Evolutionary conservation across 257 asterid genomes (phyloP).

Genomic region (Gentiana straminea): DNA sequence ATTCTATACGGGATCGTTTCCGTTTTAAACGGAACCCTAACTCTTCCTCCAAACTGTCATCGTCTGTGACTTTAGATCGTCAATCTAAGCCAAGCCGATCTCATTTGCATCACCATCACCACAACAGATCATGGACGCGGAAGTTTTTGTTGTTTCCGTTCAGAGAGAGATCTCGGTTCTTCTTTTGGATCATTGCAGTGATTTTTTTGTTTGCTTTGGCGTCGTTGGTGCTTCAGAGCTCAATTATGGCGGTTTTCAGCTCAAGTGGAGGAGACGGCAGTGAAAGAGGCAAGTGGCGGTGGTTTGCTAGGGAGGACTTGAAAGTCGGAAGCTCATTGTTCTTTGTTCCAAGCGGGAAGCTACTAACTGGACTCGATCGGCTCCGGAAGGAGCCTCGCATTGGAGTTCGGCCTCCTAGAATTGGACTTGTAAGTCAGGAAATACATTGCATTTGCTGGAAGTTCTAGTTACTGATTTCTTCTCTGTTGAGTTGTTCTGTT

Average conservation of each 20-base stretch:
- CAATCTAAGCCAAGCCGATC: constrained; percentile 39
- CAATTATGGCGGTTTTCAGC: constrained; percentile 56
- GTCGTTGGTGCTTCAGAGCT: constrained; percentile 82
- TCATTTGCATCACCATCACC: constrained; percentile 37
- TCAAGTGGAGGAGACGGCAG: constrained; percentile 40
- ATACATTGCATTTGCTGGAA: no score
- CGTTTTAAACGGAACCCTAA: constrained; percentile 39
- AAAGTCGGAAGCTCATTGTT: constrained; percentile 69
- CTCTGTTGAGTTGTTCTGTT: no score
- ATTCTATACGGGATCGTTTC: constrained; percentile 86
- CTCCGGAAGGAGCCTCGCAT: constrained; percentile 59
- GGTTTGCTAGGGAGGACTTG: constrained; percentile 63
- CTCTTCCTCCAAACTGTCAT: constrained; percentile 6
- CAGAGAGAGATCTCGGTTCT: constrained; percentile 55
- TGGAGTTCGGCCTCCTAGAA: constrained; percentile 69
- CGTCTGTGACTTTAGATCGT: constrained; percentile 14
- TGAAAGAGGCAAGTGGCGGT: constrained; percentile 49
- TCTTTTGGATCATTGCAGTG: constrained; percentile 44
- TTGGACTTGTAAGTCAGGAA: constrained; percentile 53
- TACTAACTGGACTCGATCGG: constrained; percentile 48
- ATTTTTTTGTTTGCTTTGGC: constrained; percentile 61
- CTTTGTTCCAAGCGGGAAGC: constrained; percentile 39
- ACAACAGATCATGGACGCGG: constrained; percentile 28
- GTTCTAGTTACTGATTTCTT: no score
- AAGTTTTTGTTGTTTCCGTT: constrained; percentile 27